phyloP scores from a whole-genome alignment of 352 stramenopile species.

The Phytophthora sp. region DNA sequence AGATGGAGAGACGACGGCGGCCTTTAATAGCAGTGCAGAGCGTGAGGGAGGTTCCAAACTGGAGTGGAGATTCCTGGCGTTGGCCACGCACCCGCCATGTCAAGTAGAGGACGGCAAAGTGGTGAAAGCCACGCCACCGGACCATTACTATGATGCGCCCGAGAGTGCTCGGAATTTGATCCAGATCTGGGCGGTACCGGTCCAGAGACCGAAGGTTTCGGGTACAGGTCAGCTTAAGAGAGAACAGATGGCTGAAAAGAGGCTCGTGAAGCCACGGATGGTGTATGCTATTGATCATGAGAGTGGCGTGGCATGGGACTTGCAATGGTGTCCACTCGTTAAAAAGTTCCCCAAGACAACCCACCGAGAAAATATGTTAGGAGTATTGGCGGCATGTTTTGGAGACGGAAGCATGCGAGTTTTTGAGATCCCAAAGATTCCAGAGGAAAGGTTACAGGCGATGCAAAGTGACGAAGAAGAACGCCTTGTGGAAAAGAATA shows the following conservation, averaged over 20 bases:
- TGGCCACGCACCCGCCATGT: conserved; percentile 76
- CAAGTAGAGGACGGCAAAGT: conserved; percentile 61
- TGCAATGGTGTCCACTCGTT: conserved; percentile 76
- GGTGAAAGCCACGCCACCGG: conserved; percentile 66
- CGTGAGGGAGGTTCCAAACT: conserved; percentile 2
- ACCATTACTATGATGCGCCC: conserved; percentile 78
- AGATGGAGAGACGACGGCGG: conserved; percentile 13
- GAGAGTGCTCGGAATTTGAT: conserved; percentile 61
- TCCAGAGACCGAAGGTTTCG: conserved; percentile 23
- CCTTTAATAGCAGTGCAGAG: conserved; percentile 14
- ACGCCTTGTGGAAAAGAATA: conserved; percentile 50
- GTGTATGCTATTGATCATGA: conserved; percentile 82
- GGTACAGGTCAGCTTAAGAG: background rate
- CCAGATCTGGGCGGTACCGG: conserved; percentile 81
- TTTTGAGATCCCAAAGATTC: conserved; percentile 64
- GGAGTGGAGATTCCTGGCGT: conserved; percentile 65
- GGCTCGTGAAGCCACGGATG: conserved; percentile 46
- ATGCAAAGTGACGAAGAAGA: conserved; percentile 18
- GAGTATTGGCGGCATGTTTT: conserved; percentile 76
- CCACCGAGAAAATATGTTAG: conserved; percentile 41
- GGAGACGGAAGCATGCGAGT: conserved; percentile 76
- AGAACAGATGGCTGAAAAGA: background rate
- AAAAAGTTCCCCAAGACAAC: conserved; percentile 44
- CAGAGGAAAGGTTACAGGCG: conserved; percentile 41
- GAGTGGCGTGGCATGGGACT: conserved; percentile 78